Percentiles rank a stretch among this genome's conserved stretches.
These are phyloP conservation scores for Aquilaria sinensis DNA, from an alignment of 345 rosid species.

Conservation along the genomic window DNA sequence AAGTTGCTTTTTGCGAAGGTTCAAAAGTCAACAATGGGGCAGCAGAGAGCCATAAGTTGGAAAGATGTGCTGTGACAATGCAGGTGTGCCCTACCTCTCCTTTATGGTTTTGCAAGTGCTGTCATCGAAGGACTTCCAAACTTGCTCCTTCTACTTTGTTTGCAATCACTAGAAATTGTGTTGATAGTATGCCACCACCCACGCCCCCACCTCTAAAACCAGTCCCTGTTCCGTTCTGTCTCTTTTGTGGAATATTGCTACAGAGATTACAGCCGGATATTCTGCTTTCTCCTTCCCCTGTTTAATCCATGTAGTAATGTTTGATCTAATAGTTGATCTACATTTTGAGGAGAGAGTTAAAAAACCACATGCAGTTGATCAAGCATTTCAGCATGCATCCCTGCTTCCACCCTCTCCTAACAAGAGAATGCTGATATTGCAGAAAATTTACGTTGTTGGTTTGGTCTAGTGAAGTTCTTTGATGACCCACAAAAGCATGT, in stretches of 20 bases:
- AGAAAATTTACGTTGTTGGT: no score
- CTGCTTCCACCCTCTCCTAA: no score
- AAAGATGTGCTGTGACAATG: slow-evolving; percentile 73
- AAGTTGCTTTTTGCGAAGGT: slow-evolving; percentile 51
- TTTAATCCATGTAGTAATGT: neutral
- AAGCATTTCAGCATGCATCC: no score
- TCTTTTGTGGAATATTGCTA: slow-evolving; percentile 67
- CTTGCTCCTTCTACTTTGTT: slow-evolving; percentile 53
- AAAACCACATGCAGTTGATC: no score
- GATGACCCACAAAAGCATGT: no score
- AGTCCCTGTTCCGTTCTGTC: slow-evolving; percentile 51
- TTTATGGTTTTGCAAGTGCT: slow-evolving; percentile 83
- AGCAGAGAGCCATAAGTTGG: slow-evolving; percentile 47
- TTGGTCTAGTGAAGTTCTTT: no score
- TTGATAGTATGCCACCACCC: slow-evolving; percentile 27
- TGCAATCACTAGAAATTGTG: slow-evolving; percentile 37
- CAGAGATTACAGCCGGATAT: slow-evolving; percentile 69
- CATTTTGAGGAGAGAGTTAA: no score
- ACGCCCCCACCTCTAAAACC: slow-evolving; percentile 18
- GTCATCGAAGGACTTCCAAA: slow-evolving; percentile 45
- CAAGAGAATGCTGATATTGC: no score
- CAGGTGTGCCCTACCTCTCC: slow-evolving; percentile 70
- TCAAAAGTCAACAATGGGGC: slow-evolving; percentile 11
- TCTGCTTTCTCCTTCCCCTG: slow-evolving; percentile 59
- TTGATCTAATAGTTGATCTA: no score